Evolutionary conservation across 257 asterid genomes (phyloP).

Genomic region (Mentha longifolia): DNA sequence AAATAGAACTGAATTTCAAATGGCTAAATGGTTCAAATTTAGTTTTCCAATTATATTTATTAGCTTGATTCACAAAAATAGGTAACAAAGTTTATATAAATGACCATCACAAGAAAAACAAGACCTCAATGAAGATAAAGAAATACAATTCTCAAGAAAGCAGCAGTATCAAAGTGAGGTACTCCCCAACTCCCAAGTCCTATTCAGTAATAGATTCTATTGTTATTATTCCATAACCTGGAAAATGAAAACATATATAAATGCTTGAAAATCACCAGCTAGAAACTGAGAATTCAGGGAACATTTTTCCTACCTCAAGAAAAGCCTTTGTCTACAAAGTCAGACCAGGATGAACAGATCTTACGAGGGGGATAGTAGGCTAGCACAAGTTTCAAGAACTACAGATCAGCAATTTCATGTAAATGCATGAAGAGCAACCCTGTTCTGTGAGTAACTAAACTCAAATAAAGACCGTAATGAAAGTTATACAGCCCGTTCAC

Average conservation of each 20-base stretch:
- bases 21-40: slow-evolving; percentile 7
- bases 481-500: slow-evolving; percentile 4
- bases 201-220: slow-evolving; percentile 3
- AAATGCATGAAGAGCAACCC: neutral
- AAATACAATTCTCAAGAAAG: neutral
- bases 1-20: neutral
- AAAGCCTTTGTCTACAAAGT: slow-evolving; percentile 15
- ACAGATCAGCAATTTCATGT: slow-evolving; percentile 28
- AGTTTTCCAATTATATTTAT: slow-evolving; percentile 1
- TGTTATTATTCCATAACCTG: neutral
- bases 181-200: neutral
- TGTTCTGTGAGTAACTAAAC: slow-evolving; percentile 20
- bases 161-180: neutral
- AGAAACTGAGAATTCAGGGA: too few relatives aligned
- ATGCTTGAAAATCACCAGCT: too few relatives aligned
- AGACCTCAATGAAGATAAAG: too few relatives aligned
- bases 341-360: slow-evolving; percentile 17
- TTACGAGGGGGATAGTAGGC: slow-evolving; percentile 7
- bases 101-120: too few relatives aligned
- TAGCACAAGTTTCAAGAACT: slow-evolving; percentile 23
- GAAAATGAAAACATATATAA: neutral
- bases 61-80: slow-evolving; percentile 1
- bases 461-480: slow-evolving; percentile 13
- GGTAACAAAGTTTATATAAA: too few relatives aligned
- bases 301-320: slow-evolving; percentile 9